Evolutionary conservation across 371 early-diverging fungal species (phyloP).

Genomic region (Rhizopus sp.): DNA sequence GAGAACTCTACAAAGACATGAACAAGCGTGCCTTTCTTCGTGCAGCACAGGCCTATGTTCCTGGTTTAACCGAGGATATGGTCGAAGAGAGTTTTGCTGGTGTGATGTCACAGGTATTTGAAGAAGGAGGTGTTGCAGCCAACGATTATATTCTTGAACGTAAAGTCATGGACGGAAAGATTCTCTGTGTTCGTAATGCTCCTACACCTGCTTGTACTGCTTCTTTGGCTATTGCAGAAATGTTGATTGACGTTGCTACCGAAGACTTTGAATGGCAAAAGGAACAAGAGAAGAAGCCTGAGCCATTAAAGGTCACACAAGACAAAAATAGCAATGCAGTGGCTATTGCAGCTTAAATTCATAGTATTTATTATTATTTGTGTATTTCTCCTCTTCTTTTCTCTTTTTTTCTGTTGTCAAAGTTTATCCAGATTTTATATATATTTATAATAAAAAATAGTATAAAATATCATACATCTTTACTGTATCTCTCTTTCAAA

Average conservation of each 20-base stretch:
- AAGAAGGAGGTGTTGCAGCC: conserved; percentile 47
- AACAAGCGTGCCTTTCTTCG: conserved; percentile 46
- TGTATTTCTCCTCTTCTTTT: background rate
- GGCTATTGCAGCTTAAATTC: conserved; percentile 22
- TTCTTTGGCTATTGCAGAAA: conserved; percentile 48
- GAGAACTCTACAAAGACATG: conserved; percentile 49
- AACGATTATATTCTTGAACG: conserved; percentile 48
- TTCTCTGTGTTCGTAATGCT: conserved; percentile 50
- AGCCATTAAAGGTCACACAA: background rate
- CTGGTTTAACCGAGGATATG: conserved; percentile 44
- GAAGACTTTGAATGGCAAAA: conserved; percentile 42
- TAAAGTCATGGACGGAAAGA: conserved; percentile 44
- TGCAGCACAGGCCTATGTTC: conserved; percentile 41
- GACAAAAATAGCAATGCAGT: conserved; percentile 1
- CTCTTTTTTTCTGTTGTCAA: too few species aligned
- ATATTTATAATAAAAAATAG: too few species aligned
- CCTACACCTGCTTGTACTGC: conserved; percentile 52
- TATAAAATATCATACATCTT: too few species aligned
- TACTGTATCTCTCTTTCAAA: too few species aligned
- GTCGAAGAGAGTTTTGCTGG: conserved; percentile 52
- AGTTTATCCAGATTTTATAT: too few species aligned
- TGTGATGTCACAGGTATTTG: conserved; percentile 53
- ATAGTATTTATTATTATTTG: background rate
- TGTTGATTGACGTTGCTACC: conserved; percentile 41
- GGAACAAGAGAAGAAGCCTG: conserved; percentile 12